phyloP scores from a whole-genome alignment of 31 red algal genomes.

The Endocladia muricata region DNA sequence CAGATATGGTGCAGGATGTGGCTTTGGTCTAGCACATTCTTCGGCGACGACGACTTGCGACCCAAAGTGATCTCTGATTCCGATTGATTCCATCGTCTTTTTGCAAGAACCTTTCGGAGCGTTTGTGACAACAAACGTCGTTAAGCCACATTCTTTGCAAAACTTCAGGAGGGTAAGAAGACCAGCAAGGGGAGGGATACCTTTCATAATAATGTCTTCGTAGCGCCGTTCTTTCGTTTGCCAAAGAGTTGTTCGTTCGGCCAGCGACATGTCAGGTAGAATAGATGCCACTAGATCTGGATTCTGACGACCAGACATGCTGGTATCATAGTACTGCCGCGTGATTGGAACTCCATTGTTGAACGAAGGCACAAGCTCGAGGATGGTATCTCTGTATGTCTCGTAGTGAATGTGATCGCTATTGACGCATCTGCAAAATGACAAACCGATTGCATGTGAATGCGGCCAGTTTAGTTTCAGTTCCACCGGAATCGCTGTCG shows the following conservation, averaged over 20 bases:
- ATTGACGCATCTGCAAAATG: constrained; percentile 58
- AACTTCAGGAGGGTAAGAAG: constrained; percentile 18
- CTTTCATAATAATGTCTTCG: constrained; percentile 27
- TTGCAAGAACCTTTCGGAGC: constrained; percentile 42
- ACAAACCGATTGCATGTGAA: not conserved
- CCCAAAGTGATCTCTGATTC: constrained; percentile 28
- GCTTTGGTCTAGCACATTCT: constrained; percentile 54
- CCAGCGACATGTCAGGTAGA: constrained; percentile 38
- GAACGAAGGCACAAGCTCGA: constrained; percentile 39
- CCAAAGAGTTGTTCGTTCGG: constrained; percentile 23
- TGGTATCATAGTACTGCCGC: constrained; percentile 42
- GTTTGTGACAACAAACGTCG: constrained; percentile 58
- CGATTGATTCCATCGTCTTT: constrained; percentile 32
- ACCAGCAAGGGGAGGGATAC: constrained; percentile 36
- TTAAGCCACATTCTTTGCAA: constrained; percentile 11
- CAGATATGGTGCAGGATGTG: constrained; percentile 50
- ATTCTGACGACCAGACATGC: constrained; percentile 73
- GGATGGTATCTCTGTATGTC: constrained; percentile 49
- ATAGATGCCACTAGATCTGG: constrained; percentile 55
- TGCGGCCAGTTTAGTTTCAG: too few species aligned
- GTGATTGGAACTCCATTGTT: constrained; percentile 59
- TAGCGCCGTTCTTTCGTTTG: constrained; percentile 62
- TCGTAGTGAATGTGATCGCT: constrained; percentile 60
- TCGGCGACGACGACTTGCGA: constrained; percentile 39
- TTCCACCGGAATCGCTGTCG: too few species aligned